These are phyloP conservation scores for Vigna radiata DNA, from an alignment of 306 rosid species.

Conservation along the genomic window DNA sequence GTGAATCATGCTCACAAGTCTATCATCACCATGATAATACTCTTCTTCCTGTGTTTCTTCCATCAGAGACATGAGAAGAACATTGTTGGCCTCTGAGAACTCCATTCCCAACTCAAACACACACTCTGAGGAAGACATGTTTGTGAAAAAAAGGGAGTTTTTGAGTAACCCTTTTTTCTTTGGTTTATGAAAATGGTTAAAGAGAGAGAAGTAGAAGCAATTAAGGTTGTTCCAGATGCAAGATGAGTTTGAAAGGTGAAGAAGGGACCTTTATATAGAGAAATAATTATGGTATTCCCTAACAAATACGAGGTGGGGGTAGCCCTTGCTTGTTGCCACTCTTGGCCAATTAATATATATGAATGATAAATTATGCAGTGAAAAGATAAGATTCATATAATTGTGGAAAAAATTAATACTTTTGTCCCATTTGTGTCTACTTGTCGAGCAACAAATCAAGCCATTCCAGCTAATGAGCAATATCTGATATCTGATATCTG, in stretches of 20 bases:
- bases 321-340: too few relatives aligned
- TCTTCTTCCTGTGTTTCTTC: slow-evolving; percentile 58
- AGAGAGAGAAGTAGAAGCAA: slow-evolving; percentile 27
- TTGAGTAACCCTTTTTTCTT: neutral
- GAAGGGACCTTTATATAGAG: slow-evolving; percentile 36
- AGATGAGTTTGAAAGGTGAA: slow-evolving; percentile 33
- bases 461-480: too few relatives aligned
- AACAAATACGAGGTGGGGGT: too few relatives aligned
- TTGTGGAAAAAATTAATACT: slow-evolving; percentile 13
- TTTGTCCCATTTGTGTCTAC: slow-evolving; percentile 39
- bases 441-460: slow-evolving; percentile 23
- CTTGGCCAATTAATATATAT: too few relatives aligned
- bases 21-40: slow-evolving; percentile 53
- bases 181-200: neutral
- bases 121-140: slow-evolving; percentile 46
- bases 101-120: slow-evolving; percentile 29
- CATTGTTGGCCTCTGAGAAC: slow-evolving; percentile 38
- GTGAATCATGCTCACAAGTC: slow-evolving; percentile 58
- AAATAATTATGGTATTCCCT: neutral
- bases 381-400: slow-evolving; percentile 27
- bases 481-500: too few relatives aligned
- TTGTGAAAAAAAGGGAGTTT: neutral
- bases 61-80: slow-evolving; percentile 56
- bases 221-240: slow-evolving; percentile 13
- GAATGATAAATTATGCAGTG: neutral